Conservation (phyloP, 1,139 yeast genomes). For the Taphrina communis region DNA sequence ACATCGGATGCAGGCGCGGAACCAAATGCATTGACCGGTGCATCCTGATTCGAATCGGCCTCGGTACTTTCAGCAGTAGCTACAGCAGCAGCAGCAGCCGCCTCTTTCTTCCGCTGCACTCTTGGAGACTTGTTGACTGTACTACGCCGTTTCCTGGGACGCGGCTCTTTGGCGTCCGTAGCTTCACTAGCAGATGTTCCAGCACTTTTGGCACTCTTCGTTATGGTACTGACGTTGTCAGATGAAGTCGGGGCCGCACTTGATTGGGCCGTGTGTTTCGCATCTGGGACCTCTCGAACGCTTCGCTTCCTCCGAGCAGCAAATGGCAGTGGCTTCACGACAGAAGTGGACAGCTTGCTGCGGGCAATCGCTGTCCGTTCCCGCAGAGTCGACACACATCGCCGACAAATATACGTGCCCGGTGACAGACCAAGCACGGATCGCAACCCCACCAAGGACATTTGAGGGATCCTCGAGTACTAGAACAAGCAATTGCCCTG, state of each 20-base stretch:
- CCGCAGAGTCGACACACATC: slow-evolving; percentile 15
- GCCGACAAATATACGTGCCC: neutral
- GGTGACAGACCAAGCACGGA: neutral
- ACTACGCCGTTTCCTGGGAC: neutral
- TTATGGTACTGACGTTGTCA: no score
- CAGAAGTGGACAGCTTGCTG: neutral
- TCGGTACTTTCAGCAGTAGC: no score
- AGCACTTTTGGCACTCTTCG: no score
- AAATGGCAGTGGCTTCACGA: neutral
- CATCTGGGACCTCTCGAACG: no score
- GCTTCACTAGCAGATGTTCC: neutral
- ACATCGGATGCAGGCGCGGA: slow-evolving; percentile 1
- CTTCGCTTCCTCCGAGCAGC: neutral
- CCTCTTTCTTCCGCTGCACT: slow-evolving; percentile 5
- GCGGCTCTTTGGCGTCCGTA: neutral
- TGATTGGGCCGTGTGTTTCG: no score
- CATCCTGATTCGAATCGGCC: neutral
- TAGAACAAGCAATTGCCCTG: no score
- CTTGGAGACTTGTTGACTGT: neutral
- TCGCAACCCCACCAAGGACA: neutral
- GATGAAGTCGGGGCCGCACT: no score
- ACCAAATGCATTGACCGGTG: neutral
- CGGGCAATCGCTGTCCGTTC: slow-evolving; percentile 8
- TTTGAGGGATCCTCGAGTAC: neutral
- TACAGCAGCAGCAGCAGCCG: neutral